phyloP scores from a whole-genome alignment of 441 rosid species.

The Corymbia calophylla region DNA sequence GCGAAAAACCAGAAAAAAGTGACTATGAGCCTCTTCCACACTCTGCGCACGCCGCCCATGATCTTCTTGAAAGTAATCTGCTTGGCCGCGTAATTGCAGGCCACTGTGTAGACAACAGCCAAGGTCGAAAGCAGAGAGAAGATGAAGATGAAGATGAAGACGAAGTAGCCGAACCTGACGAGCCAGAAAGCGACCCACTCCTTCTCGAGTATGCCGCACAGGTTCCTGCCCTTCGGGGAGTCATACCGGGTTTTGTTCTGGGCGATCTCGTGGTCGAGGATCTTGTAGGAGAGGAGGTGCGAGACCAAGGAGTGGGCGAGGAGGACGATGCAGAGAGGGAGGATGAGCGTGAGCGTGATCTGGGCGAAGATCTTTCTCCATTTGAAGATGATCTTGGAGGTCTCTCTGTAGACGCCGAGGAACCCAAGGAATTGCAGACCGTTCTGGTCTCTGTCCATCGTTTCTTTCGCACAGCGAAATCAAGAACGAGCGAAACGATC shows the following conservation, averaged over 20 bases:
- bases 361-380: neutral
- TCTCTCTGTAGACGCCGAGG: neutral
- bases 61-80: neutral
- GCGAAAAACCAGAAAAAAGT: neutral
- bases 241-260: neutral
- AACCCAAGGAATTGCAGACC: neutral
- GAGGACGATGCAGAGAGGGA: neutral
- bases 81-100: neutral
- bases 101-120: neutral
- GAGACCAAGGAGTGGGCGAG: neutral
- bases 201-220: neutral
- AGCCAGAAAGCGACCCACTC: neutral
- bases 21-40: neutral
- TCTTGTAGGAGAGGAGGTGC: neutral
- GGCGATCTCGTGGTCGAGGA: neutral
- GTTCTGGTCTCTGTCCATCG: too few relatives aligned
- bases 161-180: neutral
- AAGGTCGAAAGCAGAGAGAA: neutral
- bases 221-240: neutral
- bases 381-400: neutral
- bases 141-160: neutral
- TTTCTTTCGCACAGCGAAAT: neutral
- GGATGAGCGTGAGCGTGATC: neutral
- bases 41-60: neutral
- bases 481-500: neutral